Conservation (phyloP, 768 basidiomycete genomes). For the Kwoniella pini region DNA sequence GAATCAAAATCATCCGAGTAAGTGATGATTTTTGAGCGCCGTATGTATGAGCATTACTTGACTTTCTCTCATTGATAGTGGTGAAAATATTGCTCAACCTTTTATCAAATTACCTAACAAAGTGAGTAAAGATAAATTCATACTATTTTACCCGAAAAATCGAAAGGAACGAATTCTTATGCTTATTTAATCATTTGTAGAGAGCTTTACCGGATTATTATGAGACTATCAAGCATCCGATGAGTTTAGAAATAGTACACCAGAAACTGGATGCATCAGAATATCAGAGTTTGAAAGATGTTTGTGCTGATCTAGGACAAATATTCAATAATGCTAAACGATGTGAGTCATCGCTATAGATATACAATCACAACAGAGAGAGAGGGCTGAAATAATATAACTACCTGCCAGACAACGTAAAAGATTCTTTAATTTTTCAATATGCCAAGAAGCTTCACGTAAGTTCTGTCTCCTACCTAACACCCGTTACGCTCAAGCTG, state of each 20-base stretch:
- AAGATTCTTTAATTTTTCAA: constrained; percentile 47
- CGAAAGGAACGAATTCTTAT: background rate
- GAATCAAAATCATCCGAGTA: constrained; percentile 37
- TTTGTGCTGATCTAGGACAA: constrained; percentile 46
- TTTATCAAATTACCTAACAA: constrained; percentile 48
- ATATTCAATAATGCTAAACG: constrained; percentile 53
- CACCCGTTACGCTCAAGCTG: background rate
- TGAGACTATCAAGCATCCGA: constrained; percentile 48
- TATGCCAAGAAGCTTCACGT: constrained; percentile 52
- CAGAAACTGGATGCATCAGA: constrained; percentile 29
- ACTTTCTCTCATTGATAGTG: constrained; percentile 11
- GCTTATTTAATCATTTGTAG: constrained; percentile 12
- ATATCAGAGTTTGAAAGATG: constrained; percentile 45
- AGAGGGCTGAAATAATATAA: background rate
- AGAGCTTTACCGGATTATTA: constrained; percentile 49
- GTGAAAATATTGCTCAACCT: constrained; percentile 38
- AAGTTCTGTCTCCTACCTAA: constrained; percentile 14
- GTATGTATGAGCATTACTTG: background rate
- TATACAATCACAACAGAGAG: background rate
- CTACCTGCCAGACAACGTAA: constrained; percentile 44
- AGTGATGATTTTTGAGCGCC: constrained; percentile 1
- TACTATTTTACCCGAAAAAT: background rate
- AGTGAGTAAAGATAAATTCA: constrained; percentile 17
- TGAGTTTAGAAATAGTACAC: constrained; percentile 42
- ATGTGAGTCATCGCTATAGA: constrained; percentile 38